A percentile compares a stretch with the other conserved stretches of the same genome.
Evolutionary conservation across 1,139 yeast species (phyloP).

Genomic region (Diutina mesorugosa): DNA sequence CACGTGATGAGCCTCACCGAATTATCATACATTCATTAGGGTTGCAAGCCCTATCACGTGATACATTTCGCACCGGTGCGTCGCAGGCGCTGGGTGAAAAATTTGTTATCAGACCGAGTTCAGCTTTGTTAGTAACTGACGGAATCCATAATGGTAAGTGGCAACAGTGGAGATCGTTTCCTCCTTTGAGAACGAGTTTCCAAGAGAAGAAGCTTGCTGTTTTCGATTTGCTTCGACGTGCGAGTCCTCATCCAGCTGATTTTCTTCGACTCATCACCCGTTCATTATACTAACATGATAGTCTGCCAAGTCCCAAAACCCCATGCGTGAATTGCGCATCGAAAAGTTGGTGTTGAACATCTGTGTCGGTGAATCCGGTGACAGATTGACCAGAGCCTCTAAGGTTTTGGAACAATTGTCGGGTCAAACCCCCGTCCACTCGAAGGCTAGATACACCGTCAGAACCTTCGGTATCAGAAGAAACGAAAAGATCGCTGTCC

Average conservation of each 20-base stretch:
- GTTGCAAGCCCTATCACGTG: background rate
- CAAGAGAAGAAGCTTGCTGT: background rate
- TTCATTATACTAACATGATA: background rate
- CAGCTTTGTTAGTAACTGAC: background rate
- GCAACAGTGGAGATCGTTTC: background rate
- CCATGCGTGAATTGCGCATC: constrained; percentile 98
- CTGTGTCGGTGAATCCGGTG: constrained; percentile 99
- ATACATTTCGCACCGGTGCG: background rate
- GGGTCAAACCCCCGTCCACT: constrained; percentile 99
- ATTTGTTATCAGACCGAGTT: background rate
- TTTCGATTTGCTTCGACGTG: background rate
- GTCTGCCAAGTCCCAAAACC: constrained; percentile 21
- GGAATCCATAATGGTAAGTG: background rate
- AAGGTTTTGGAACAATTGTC: constrained; percentile 99
- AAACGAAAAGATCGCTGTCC: constrained; percentile 99
- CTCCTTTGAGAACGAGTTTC: background rate
- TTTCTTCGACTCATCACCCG: background rate
- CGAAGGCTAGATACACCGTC: constrained; percentile 99
- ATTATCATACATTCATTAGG: background rate
- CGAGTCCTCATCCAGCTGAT: background rate
- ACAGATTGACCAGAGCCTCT: constrained; percentile 99
- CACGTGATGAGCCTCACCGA: background rate
- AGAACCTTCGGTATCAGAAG: constrained; percentile 99
- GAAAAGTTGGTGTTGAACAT: constrained; percentile 99
- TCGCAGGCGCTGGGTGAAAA: background rate